Conservation (phyloP, 129 eudicot genomes). For the Rutidosis leptorrhynchoides region DNA sequence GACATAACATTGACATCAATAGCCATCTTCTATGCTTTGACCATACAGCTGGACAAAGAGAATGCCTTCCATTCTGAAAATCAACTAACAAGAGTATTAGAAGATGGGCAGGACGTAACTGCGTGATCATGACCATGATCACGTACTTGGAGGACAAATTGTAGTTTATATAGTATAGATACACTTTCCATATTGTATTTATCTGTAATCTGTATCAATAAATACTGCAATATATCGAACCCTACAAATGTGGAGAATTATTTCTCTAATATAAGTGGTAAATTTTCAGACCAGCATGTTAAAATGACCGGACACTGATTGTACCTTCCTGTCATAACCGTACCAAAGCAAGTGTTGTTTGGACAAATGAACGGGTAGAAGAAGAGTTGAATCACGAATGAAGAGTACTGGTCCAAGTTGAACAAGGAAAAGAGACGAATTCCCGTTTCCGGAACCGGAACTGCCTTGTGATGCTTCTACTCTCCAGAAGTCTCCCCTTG, state of each 20-base stretch:
- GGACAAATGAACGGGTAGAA: slow-evolving; percentile 82
- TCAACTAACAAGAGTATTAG: slow-evolving; percentile 17
- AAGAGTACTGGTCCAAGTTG: slow-evolving; percentile 88
- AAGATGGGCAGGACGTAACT: too few relatives aligned
- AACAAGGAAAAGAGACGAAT: slow-evolving; percentile 66
- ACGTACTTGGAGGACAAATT: too few relatives aligned
- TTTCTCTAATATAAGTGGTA: too few relatives aligned
- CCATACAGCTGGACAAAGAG: slow-evolving; percentile 88
- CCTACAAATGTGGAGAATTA: too few relatives aligned
- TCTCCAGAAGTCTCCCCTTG: slow-evolving; percentile 89
- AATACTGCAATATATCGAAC: too few relatives aligned
- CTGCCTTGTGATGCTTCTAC: slow-evolving; percentile 79
- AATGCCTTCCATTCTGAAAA: slow-evolving; percentile 69
- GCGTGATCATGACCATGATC: too few relatives aligned
- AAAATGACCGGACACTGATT: neutral
- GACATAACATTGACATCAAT: slow-evolving; percentile 88
- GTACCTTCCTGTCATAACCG: slow-evolving; percentile 88
- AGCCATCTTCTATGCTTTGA: slow-evolving; percentile 84
- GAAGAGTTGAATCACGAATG: slow-evolving; percentile 83
- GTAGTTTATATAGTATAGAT: too few relatives aligned
- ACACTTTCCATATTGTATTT: too few relatives aligned
- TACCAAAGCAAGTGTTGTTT: slow-evolving; percentile 92
- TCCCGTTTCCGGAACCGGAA: slow-evolving; percentile 55
- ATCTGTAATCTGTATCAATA: too few relatives aligned
- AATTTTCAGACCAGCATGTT: neutral